Evolutionary conservation across 768 basidiomycete genomes (phyloP).

Genomic region (Cyclocybe aegerita): DNA sequence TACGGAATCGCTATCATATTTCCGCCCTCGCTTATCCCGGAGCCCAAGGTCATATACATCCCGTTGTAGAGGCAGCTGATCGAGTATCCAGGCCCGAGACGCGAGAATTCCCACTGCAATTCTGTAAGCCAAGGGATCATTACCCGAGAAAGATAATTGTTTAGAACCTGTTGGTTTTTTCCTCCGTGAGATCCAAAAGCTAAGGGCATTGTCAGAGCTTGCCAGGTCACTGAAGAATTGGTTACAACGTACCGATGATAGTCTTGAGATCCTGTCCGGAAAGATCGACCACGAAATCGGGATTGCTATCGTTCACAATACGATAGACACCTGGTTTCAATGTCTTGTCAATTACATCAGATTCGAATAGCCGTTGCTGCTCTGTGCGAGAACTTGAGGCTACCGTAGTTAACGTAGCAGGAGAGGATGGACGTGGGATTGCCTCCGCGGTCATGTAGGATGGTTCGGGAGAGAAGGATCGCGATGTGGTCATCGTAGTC

Average conservation of each 20-base stretch:
- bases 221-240: background rate
- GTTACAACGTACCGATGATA: conserved; percentile 8
- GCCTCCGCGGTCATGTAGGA: too few relatives aligned
- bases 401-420: too few relatives aligned
- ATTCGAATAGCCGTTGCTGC: too few relatives aligned
- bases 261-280: conserved; percentile 18
- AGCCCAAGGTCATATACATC: conserved; percentile 26
- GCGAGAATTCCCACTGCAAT: conserved; percentile 27
- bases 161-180: conserved; percentile 27
- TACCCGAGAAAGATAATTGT: background rate
- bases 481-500: too few relatives aligned
- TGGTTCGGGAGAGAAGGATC: too few relatives aligned
- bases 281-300: conserved; percentile 18
- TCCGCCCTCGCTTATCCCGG: conserved; percentile 15
- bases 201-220: background rate
- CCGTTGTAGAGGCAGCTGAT: conserved; percentile 24
- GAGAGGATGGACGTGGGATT: too few relatives aligned
- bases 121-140: background rate
- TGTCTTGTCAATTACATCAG: background rate
- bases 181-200: conserved; percentile 19
- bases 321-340: conserved; percentile 19
- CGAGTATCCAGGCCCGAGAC: conserved; percentile 29
- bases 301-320: conserved; percentile 13
- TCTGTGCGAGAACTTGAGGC: too few relatives aligned
- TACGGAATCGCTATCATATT: conserved; percentile 23